Conservation (phyloP, 2,329 filamentous ascomycete species). For the Hypoxylon sp. region DNA sequence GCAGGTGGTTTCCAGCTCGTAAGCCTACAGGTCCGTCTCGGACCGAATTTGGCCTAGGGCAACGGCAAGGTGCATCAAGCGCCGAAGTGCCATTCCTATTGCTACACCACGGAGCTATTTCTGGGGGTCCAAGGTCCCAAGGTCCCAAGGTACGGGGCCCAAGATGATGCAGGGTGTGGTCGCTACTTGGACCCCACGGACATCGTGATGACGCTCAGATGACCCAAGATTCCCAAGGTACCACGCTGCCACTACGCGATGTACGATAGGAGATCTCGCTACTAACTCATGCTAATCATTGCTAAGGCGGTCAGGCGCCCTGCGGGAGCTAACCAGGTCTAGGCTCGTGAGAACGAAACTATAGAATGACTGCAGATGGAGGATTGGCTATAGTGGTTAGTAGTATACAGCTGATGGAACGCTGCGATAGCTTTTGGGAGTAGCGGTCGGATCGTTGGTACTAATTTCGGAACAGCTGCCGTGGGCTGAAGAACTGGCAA, state of each 20-base stretch:
- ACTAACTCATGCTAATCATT: slow-evolving; percentile 44
- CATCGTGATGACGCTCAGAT: slow-evolving; percentile 47
- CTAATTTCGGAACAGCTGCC: slow-evolving; percentile 9
- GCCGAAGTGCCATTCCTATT: slow-evolving; percentile 39
- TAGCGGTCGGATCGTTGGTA: slow-evolving; percentile 33
- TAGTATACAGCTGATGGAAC: slow-evolving; percentile 39
- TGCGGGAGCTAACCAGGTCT: slow-evolving; percentile 40
- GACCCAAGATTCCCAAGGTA: slow-evolving; percentile 40
- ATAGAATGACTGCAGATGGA: slow-evolving; percentile 45
- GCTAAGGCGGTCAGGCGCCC: slow-evolving; percentile 46
- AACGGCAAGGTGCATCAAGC: slow-evolving; percentile 45
- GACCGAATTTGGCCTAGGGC: slow-evolving; percentile 43
- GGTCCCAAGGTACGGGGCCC: slow-evolving; percentile 24
- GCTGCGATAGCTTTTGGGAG: slow-evolving; percentile 33
- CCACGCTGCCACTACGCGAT: slow-evolving; percentile 39
- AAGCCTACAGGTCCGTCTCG: slow-evolving; percentile 36
- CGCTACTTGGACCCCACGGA: slow-evolving; percentile 42
- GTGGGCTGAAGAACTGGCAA: slow-evolving; percentile 16
- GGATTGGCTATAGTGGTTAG: slow-evolving; percentile 34
- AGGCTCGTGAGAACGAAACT: slow-evolving; percentile 36
- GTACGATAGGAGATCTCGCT: slow-evolving; percentile 46
- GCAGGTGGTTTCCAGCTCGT: slow-evolving; percentile 33
- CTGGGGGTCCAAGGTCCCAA: slow-evolving; percentile 27
- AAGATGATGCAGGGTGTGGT: slow-evolving; percentile 33
- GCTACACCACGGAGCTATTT: slow-evolving; percentile 42